phyloP scores from a whole-genome alignment of 441 rosid genomes.

The Bocquillonia castaneifolia region DNA sequence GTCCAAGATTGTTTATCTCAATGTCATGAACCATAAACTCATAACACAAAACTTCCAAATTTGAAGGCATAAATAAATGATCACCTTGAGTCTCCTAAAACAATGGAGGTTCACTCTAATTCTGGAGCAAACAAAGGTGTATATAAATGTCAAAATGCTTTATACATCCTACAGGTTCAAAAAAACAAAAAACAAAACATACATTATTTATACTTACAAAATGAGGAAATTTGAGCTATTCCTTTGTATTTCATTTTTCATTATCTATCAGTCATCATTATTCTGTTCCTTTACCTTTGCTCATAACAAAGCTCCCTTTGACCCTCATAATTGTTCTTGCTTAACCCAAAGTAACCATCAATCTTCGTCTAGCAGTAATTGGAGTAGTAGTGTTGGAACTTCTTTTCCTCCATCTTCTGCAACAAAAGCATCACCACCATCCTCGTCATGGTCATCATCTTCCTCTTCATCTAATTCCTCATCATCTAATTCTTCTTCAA shows the following conservation, averaged over 20 bases:
- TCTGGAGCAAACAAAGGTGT: background rate
- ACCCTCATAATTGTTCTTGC: background rate
- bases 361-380: background rate
- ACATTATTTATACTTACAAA: background rate
- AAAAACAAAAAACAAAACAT: background rate
- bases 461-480: too few species aligned
- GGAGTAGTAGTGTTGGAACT: too few species aligned
- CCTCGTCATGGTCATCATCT: too few species aligned
- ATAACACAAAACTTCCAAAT: background rate
- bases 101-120: background rate
- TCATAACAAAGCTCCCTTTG: constrained; percentile 3
- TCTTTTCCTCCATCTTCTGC: too few species aligned
- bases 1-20: background rate
- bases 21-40: background rate
- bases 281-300: constrained; percentile 7
- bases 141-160: background rate
- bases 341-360: background rate
- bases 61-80: background rate
- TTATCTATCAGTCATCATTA: constrained; percentile 10
- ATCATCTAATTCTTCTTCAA: too few species aligned
- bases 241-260: constrained; percentile 4
- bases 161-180: background rate
- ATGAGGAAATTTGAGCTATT: constrained; percentile 19
- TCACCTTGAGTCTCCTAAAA: constrained; percentile 17
- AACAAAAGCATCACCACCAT: too few species aligned